Conservation (phyloP, 2,329 filamentous ascomycete genomes). For the Xylariaceae sp. region DNA sequence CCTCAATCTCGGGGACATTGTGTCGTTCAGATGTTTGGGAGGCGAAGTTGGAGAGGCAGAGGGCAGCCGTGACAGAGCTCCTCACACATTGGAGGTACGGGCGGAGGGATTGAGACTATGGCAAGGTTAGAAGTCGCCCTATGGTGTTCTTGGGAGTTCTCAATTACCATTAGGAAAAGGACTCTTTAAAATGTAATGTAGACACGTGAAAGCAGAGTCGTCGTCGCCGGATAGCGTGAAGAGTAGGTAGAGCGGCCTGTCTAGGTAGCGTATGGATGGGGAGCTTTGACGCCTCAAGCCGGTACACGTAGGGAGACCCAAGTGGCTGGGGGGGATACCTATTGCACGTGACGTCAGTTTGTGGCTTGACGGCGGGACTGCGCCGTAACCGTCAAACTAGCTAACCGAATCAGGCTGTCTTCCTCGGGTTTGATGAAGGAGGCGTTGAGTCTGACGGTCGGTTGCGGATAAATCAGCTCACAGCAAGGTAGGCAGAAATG, state of each 20-base stretch:
- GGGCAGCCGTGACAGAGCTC: conserved; percentile 86
- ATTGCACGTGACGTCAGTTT: conserved; percentile 23
- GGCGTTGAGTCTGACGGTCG: too few species aligned
- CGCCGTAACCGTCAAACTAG: too few species aligned
- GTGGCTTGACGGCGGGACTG: conserved; percentile 10
- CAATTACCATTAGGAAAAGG: conserved; percentile 24
- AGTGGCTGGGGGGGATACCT: not conserved
- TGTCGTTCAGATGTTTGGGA: conserved; percentile 95
- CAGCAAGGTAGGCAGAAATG: too few species aligned
- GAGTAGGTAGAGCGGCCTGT: not conserved
- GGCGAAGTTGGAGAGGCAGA: conserved; percentile 94
- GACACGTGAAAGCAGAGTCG: conserved; percentile 1
- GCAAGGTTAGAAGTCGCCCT: conserved; percentile 23
- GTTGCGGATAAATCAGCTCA: too few species aligned
- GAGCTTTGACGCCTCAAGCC: conserved; percentile 1
- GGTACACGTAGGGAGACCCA: not conserved
- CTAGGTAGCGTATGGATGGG: not conserved
- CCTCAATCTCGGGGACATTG: conserved; percentile 97
- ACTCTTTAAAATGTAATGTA: conserved; percentile 12
- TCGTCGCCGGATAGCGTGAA: conserved; percentile 12
- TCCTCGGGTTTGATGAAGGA: too few species aligned
- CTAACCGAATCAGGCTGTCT: too few species aligned
- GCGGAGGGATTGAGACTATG: conserved; percentile 90
- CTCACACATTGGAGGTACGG: conserved; percentile 96
- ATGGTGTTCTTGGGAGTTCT: not conserved